Conservation (phyloP, 2,329 filamentous ascomycete genomes). For the Anisogramma anomala region DNA sequence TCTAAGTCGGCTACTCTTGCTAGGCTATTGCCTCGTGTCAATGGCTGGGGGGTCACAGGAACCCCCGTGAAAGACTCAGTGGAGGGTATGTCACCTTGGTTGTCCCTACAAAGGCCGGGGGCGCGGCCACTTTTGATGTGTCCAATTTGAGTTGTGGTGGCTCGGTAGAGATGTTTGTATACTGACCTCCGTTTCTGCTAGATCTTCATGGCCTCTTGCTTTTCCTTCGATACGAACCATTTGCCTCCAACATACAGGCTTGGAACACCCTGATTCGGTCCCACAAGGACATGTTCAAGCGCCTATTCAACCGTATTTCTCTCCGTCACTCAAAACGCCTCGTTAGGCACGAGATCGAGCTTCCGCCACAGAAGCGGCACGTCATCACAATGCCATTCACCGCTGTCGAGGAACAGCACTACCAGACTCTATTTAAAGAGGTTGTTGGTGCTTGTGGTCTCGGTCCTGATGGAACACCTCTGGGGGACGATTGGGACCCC, state of each 20-base stretch:
- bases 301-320: conserved; percentile 60
- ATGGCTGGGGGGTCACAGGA: conserved; percentile 86
- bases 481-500: conserved; percentile 51
- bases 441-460: conserved; percentile 64
- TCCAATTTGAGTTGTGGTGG: too few species aligned
- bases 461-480: conserved; percentile 50
- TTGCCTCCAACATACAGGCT: conserved; percentile 47
- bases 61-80: conserved; percentile 67
- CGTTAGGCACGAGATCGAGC: conserved; percentile 63
- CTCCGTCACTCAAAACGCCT: conserved; percentile 77
- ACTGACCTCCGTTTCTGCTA: conserved; percentile 16
- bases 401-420: conserved; percentile 82
- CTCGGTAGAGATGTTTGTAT: background rate
- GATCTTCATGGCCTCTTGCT: conserved; percentile 72
- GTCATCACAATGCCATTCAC: conserved; percentile 87
- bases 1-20: conserved; percentile 74
- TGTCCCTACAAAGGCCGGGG: too few species aligned
- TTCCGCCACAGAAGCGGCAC: conserved; percentile 76
- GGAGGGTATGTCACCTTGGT: background rate
- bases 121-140: too few species aligned
- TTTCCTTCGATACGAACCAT: conserved; percentile 72
- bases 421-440: conserved; percentile 60
- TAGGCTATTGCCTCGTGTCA: conserved; percentile 65
- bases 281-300: conserved; percentile 53
- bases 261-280: conserved; percentile 57